Conservation (phyloP, 169 alveolate species). For the Blepharisma undulans region DNA sequence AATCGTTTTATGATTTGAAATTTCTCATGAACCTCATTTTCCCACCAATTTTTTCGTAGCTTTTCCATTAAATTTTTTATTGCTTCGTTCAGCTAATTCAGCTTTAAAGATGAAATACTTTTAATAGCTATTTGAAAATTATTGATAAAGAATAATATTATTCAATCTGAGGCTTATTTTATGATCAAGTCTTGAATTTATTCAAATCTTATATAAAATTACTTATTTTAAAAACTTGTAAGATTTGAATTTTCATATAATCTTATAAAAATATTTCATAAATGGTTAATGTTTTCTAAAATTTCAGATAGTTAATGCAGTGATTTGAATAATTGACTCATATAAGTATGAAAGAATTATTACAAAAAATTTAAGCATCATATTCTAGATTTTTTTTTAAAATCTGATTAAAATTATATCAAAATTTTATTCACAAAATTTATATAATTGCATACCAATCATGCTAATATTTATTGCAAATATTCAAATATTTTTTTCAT, state of each 20-base stretch:
- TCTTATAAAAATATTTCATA: too few species aligned
- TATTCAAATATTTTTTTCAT: background rate
- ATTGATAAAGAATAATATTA: background rate
- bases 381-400: background rate
- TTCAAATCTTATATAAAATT: background rate
- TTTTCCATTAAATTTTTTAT: background rate
- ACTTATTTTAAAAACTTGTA: too few species aligned
- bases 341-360: too few species aligned
- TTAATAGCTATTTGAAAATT: background rate
- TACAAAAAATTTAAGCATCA: too few species aligned
- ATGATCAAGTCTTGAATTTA: background rate
- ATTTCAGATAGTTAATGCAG: too few species aligned
- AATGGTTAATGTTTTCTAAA: too few species aligned
- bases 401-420: background rate
- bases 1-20: background rate
- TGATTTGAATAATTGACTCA: too few species aligned
- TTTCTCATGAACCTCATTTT: background rate
- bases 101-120: background rate
- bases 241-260: too few species aligned
- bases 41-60: background rate
- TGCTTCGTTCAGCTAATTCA: background rate
- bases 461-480: background rate
- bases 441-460: background rate
- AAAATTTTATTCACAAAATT: background rate
- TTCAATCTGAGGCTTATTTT: background rate